Evolutionary conservation across 2,329 filamentous ascomycete species (phyloP).

Genomic region (Cladosporium sp.): DNA sequence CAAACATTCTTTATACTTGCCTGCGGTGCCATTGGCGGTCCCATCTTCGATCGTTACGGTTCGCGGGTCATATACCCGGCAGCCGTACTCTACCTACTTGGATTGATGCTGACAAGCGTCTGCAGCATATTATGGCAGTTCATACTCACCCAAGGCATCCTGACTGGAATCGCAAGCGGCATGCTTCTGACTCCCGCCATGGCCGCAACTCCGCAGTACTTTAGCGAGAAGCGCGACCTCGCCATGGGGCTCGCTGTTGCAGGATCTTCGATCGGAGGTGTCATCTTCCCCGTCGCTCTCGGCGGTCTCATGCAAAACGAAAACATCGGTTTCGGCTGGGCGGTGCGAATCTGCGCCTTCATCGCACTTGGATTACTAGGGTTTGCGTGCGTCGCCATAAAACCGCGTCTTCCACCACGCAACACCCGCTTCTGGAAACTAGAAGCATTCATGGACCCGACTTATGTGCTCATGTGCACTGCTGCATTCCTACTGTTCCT

Average conservation of each 20-base stretch:
- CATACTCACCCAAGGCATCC: constrained; percentile 46
- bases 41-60: constrained; percentile 44
- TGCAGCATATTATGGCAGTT: constrained; percentile 45
- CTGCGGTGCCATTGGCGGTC: constrained; percentile 44
- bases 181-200: constrained; percentile 58
- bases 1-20: constrained; percentile 46
- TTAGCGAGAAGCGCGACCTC: constrained; percentile 48
- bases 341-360: constrained; percentile 43
- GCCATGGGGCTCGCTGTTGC: constrained; percentile 54
- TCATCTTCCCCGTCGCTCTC: constrained; percentile 49
- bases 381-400: constrained; percentile 13
- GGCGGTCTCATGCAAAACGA: constrained; percentile 13
- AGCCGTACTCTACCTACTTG: constrained; percentile 39
- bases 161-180: constrained; percentile 50
- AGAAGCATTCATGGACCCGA: no score
- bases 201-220: constrained; percentile 60
- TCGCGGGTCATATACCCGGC: constrained; percentile 33
- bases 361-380: constrained; percentile 26
- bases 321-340: constrained; percentile 49
- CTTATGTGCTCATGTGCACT: no score
- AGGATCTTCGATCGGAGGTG: constrained; percentile 47
- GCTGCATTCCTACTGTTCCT: no score
- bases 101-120: constrained; percentile 47
- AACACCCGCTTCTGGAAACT: no score
- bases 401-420: background rate